Percentiles rank a stretch among this genome's conserved stretches.
Conservation (phyloP, 495 filamentous ascomycete species). For the Penicillium pancosmium region DNA sequence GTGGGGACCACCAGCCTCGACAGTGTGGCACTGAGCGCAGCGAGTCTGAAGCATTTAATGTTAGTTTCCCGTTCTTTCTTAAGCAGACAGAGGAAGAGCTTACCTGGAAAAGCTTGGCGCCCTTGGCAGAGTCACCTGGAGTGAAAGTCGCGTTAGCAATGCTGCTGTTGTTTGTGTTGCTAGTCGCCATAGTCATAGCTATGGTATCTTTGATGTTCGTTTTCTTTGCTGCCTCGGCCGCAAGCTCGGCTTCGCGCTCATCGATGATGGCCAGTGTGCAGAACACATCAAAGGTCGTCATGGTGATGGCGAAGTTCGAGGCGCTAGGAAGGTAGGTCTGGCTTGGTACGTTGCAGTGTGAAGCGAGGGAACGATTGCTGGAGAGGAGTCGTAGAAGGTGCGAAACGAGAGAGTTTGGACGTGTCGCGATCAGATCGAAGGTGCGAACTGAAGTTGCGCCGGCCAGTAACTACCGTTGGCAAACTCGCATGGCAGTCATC, state of each 20-base stretch:
- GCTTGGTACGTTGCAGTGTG: not conserved
- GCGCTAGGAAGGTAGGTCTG: not conserved
- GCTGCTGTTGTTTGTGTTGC: conserved; percentile 3
- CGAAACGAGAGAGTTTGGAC: conserved; percentile 4
- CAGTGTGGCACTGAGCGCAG: conserved; percentile 97
- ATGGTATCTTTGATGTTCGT: conserved; percentile 2
- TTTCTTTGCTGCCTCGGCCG: conserved; percentile 21
- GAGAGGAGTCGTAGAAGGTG: not conserved
- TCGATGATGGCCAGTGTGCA: conserved; percentile 27
- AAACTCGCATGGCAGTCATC: not conserved
- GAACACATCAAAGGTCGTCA: conserved; percentile 37
- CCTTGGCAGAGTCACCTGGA: conserved; percentile 92
- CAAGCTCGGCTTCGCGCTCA: conserved; percentile 34
- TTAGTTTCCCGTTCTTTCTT: conserved; percentile 18
- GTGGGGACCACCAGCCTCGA: conserved; percentile 84
- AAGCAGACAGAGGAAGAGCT: conserved; percentile 7
- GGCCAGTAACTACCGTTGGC: not conserved
- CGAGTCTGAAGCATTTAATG: conserved; percentile 62
- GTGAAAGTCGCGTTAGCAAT: conserved; percentile 31
- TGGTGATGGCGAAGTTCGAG: conserved; percentile 13
- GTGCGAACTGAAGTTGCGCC: not conserved
- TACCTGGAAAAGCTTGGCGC: conserved; percentile 96
- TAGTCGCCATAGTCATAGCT: conserved; percentile 1
- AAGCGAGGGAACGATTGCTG: not conserved
- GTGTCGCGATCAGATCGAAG: conserved; percentile 4